Evolutionary conservation across 768 basidiomycete species (phyloP).

Genomic region (Agaricus blazei): DNA sequence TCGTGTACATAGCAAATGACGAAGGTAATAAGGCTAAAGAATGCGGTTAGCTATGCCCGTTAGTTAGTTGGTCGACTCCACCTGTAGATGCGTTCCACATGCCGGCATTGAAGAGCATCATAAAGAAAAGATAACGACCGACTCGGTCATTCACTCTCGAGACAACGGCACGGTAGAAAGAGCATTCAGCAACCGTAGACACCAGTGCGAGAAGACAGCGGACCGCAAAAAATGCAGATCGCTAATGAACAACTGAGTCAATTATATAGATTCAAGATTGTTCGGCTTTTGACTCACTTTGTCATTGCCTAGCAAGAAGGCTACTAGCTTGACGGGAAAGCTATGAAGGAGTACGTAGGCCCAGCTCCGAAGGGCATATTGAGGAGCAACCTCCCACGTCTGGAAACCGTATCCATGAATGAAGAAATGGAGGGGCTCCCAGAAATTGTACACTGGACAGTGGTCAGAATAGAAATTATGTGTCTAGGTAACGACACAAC

Average conservation of each 20-base stretch:
- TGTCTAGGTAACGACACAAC: background rate
- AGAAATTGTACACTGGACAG: slow-evolving; percentile 89
- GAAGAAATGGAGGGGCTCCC: slow-evolving; percentile 95
- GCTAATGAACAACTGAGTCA: slow-evolving; percentile 37
- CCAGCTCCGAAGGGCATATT: slow-evolving; percentile 92
- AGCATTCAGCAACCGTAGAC: slow-evolving; percentile 73
- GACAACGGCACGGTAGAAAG: slow-evolving; percentile 75
- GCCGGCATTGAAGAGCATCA: slow-evolving; percentile 79
- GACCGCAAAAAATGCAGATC: slow-evolving; percentile 84
- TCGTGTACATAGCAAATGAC: slow-evolving; percentile 91
- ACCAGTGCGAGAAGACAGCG: slow-evolving; percentile 74
- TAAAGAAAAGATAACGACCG: slow-evolving; percentile 91
- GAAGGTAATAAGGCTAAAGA: slow-evolving; percentile 85
- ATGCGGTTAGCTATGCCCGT: slow-evolving; percentile 8
- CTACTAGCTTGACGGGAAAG: slow-evolving; percentile 56
- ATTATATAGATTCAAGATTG: background rate
- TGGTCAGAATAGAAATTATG: background rate
- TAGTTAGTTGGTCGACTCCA: slow-evolving; percentile 23
- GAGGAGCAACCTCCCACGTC: slow-evolving; percentile 95
- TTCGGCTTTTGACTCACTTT: slow-evolving; percentile 43
- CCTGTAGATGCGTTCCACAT: slow-evolving; percentile 93
- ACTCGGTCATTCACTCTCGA: slow-evolving; percentile 84
- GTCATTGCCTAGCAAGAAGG: slow-evolving; percentile 45
- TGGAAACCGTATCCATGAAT: slow-evolving; percentile 87
- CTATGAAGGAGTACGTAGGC: slow-evolving; percentile 83